Evolutionary conservation across 495 filamentous ascomycete species (phyloP), one percentile per base, ranked within the genome.

Genomic region (Podospora conica): DNA sequence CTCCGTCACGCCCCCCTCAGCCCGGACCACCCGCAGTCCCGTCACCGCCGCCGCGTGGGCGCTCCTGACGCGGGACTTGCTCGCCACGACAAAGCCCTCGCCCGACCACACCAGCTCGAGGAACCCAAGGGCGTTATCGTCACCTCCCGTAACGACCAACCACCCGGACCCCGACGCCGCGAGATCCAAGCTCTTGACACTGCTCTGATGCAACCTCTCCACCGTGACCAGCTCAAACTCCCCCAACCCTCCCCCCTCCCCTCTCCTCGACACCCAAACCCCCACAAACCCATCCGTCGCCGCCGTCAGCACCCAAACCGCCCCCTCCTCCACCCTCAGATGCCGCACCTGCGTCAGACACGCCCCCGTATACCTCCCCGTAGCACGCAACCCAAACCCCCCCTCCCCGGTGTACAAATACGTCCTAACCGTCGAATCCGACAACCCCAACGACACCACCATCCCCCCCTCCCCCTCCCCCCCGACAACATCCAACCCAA

Each of bases 41-140:
- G 90, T 95, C 0, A 96, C 78, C 0, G 91, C 91, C 0, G 91
- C 88, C 3, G 91, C 87, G 76, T 98, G 95, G 0, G 93, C 92
- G 21, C 86, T 82, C 22, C 82, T 83, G 10, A 97, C 78, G 0
- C 90, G 79, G 1, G 85, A 73, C 11, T 85, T 86, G 55, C 69
- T 73, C 5, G 59, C 22, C 10, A 79, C 59, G 25, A 63, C 66
- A 56, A 70, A 76, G 1, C 8, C 11, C 6, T 1, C 68, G 56
- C 3, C 9, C 29, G 4, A 9, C 6, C n/a, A 71, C 55, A 63
- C 58, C 55, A 87, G 64, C 27, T 83, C 77, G 1, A 86, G 83
- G 10, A 94, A 70, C 0, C 83, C 84, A 0, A 96, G 70, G 3
- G 89, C 87, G 68, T 93, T 92, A 70, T 96, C 93, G 68, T 97